These are phyloP conservation scores for Flueggea neowawraea DNA, from an alignment of 441 rosid species.

Conservation along the genomic window DNA sequence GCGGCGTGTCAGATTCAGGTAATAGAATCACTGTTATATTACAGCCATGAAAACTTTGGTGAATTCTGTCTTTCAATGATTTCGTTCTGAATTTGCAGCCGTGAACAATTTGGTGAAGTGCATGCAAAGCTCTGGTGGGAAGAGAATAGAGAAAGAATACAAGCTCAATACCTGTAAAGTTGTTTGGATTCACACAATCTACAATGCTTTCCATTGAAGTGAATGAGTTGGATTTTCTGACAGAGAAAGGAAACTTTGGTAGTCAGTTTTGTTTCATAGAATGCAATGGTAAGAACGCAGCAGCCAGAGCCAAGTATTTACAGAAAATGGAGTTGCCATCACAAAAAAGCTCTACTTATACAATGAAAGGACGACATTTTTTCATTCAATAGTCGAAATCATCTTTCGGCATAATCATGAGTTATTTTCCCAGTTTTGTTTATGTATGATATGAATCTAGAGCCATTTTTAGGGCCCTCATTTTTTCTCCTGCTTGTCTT, in stretches of 20 bases:
- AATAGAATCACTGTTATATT: constrained; percentile 2
- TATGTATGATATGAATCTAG: no score
- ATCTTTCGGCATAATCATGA: constrained; percentile 2
- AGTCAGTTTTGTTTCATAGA: constrained; percentile 23
- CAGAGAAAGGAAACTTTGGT: constrained; percentile 3
- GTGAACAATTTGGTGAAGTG: constrained; percentile 90
- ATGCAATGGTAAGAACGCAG: no score
- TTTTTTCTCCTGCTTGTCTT: no score
- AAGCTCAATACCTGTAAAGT: constrained; percentile 76
- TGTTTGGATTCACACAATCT: constrained; percentile 6
- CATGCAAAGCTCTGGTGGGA: constrained; percentile 99
- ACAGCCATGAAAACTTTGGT: constrained; percentile 92
- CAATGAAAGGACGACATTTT: constrained; percentile 1
- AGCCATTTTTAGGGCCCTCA: no score
- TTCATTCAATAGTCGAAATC: constrained; percentile 7
- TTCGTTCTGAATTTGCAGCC: constrained; percentile 38
- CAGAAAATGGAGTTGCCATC: no score
- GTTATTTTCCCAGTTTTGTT: no score
- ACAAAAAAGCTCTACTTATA: no score
- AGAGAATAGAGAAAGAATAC: constrained; percentile 98
- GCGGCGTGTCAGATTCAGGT: constrained; percentile 99
- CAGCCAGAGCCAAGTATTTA: no score
- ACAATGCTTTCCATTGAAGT: constrained; percentile 7
- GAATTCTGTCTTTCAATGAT: constrained; percentile 32
- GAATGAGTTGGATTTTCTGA: constrained; percentile 14